Conservation (phyloP, 495 filamentous ascomycete genomes). For the Rhizodiscina lignyota region DNA sequence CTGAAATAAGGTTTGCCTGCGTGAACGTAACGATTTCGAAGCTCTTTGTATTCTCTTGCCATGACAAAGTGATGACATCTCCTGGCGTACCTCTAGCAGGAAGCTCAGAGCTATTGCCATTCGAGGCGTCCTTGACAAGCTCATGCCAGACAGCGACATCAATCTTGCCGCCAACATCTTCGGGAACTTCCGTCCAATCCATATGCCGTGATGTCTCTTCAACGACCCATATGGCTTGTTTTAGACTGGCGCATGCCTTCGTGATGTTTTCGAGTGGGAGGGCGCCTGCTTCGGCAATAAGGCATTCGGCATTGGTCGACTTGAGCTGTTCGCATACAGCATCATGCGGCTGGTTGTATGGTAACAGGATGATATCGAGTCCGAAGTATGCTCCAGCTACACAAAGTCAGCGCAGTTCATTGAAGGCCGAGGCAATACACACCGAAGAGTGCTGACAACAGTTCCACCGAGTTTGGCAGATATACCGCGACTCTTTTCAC, state of each 20-base stretch:
- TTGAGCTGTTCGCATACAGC: slow-evolving; percentile 52
- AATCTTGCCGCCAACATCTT: slow-evolving; percentile 49
- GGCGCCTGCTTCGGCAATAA: slow-evolving; percentile 76
- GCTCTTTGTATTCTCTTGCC: slow-evolving; percentile 13
- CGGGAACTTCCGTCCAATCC: slow-evolving; percentile 73
- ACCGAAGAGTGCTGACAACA: slow-evolving; percentile 59
- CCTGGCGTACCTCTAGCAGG: slow-evolving; percentile 19
- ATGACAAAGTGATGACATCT: slow-evolving; percentile 21
- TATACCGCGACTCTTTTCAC: slow-evolving; percentile 77
- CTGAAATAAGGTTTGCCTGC: slow-evolving; percentile 56
- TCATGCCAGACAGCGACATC: slow-evolving; percentile 81
- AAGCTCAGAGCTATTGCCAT: slow-evolving; percentile 27
- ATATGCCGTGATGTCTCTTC: slow-evolving; percentile 83
- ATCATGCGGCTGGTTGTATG: slow-evolving; percentile 55
- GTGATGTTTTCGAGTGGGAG: slow-evolving; percentile 62
- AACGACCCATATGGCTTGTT: slow-evolving; percentile 82
- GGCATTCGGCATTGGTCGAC: slow-evolving; percentile 52
- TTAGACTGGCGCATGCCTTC: slow-evolving; percentile 48
- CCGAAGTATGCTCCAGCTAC: slow-evolving; percentile 66
- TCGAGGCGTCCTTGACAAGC: slow-evolving; percentile 47
- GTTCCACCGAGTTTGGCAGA: slow-evolving; percentile 83
- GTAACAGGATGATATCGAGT: slow-evolving; percentile 64
- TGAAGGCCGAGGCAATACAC: too few species aligned
- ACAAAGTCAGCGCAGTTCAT: background rate
- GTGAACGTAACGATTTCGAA: background rate